Conservation (phyloP, 2,329 filamentous ascomycete species). For the Scedosporium minutisporum region DNA sequence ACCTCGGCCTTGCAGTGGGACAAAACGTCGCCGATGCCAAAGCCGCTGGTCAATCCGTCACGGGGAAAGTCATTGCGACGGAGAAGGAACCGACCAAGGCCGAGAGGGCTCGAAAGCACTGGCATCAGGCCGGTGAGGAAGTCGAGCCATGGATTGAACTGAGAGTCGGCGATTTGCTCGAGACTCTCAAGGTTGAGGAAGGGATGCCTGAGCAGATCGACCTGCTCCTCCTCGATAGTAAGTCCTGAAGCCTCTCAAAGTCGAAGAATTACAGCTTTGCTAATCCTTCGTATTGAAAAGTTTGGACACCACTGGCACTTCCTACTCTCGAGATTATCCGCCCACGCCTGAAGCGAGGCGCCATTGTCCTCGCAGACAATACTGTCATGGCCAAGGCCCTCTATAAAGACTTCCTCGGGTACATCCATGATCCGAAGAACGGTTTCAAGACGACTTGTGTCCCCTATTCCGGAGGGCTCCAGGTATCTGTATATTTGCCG, state of each 20-base stretch:
- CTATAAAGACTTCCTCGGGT: conserved; percentile 37
- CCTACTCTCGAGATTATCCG: conserved; percentile 38
- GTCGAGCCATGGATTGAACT: conserved; percentile 44
- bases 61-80: conserved; percentile 41
- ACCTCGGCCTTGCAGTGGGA: conserved; percentile 46
- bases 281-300: conserved; percentile 16
- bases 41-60: neutral
- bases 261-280: conserved; percentile 25
- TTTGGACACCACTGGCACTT: conserved; percentile 28
- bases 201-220: conserved; percentile 38
- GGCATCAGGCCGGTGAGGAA: conserved; percentile 38
- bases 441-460: conserved; percentile 33
- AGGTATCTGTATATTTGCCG: conserved; percentile 16
- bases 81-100: conserved; percentile 50
- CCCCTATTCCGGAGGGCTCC: conserved; percentile 21
- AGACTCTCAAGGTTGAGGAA: conserved; percentile 35
- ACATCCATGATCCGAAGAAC: conserved; percentile 33
- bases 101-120: conserved; percentile 38
- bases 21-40: conserved; percentile 27
- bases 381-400: conserved; percentile 22
- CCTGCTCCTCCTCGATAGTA: conserved; percentile 50
- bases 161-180: conserved; percentile 44
- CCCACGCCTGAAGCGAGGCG: conserved; percentile 33
- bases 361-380: conserved; percentile 41
- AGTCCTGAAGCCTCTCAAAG: conserved; percentile 30